Evolutionary conservation across 768 basidiomycete genomes (phyloP).

Genomic region (Tricholoma matsutake): DNA sequence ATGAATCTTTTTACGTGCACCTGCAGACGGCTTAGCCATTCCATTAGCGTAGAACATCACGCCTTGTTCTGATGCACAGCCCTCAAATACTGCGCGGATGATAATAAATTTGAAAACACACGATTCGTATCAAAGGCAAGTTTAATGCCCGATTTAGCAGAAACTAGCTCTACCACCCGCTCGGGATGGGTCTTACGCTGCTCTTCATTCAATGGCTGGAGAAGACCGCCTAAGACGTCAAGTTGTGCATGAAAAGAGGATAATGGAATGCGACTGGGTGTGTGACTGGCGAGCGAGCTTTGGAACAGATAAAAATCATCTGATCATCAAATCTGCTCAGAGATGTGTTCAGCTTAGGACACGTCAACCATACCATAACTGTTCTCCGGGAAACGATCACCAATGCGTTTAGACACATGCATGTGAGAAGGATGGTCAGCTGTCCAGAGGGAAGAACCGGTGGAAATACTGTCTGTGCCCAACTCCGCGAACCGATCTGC

Average conservation of each 20-base stretch:
- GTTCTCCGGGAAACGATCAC: slow-evolving; percentile 49
- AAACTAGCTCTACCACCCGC: slow-evolving; percentile 51
- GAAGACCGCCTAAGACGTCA: slow-evolving; percentile 47
- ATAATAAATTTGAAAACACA: slow-evolving; percentile 32
- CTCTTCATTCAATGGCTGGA: slow-evolving; percentile 29
- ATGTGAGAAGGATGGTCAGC: slow-evolving; percentile 46
- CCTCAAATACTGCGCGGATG: background rate
- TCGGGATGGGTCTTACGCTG: slow-evolving; percentile 25
- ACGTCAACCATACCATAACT: slow-evolving; percentile 54
- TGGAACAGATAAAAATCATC: slow-evolving; percentile 66
- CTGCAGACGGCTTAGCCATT: slow-evolving; percentile 42
- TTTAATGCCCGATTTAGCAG: slow-evolving; percentile 55
- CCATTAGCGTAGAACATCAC: slow-evolving; percentile 75
- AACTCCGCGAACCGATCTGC: slow-evolving; percentile 54
- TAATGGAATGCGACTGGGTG: slow-evolving; percentile 8
- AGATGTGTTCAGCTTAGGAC: background rate
- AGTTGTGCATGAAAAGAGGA: slow-evolving; percentile 41
- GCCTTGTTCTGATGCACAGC: slow-evolving; percentile 51
- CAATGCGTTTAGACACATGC: slow-evolving; percentile 51
- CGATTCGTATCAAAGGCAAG: slow-evolving; percentile 69
- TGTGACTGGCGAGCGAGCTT: slow-evolving; percentile 27
- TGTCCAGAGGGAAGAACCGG: slow-evolving; percentile 47
- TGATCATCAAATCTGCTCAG: slow-evolving; percentile 24
- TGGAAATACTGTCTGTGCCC: slow-evolving; percentile 46
- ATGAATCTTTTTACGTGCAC: slow-evolving; percentile 69